A percentile compares a stretch with the other conserved stretches of the same genome.
These are phyloP conservation scores for Abortiporus biennis DNA, from an alignment of 1,284 basidiomycete genomes.

Conservation along the genomic window DNA sequence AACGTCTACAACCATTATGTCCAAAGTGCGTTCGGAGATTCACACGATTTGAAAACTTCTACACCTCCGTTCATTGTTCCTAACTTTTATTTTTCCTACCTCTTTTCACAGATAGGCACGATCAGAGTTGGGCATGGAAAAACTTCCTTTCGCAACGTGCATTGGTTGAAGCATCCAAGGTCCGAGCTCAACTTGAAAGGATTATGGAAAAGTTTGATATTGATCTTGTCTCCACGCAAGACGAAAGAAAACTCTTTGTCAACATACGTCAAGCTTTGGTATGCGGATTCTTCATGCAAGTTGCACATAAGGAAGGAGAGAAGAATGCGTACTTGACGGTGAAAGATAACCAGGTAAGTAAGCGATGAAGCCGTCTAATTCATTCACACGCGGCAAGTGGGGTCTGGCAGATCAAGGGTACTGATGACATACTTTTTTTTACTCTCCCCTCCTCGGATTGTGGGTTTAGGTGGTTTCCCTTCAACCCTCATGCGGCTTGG, in stretches of 20 bases:
- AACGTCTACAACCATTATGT: conserved; percentile 96
- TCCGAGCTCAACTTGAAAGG: conserved; percentile 87
- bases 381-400: too few species aligned
- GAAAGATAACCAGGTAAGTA: conserved; percentile 84
- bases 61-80: conserved; percentile 7
- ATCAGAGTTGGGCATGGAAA: conserved; percentile 90
- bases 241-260: conserved; percentile 75
- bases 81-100: background rate
- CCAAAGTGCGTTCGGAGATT: conserved; percentile 65
- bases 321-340: conserved; percentile 84
- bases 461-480: conserved; percentile 82
- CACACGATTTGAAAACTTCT: background rate
- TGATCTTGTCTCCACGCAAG: conserved; percentile 72
- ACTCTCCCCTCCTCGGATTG: background rate
- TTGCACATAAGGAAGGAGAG: conserved; percentile 94
- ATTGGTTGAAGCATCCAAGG: conserved; percentile 91
- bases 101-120: conserved; percentile 56
- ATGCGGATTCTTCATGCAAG: conserved; percentile 98
- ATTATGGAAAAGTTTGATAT: conserved; percentile 93
- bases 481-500: conserved; percentile 93
- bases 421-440: background rate
- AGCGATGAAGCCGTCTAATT: too few species aligned
- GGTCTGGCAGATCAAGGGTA: too few species aligned
- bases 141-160: conserved; percentile 87
- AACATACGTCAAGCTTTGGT: conserved; percentile 85